These are phyloP conservation scores for Hysterium pulicare DNA, from an alignment of 2,329 filamentous ascomycete genomes.

Conservation along the genomic window DNA sequence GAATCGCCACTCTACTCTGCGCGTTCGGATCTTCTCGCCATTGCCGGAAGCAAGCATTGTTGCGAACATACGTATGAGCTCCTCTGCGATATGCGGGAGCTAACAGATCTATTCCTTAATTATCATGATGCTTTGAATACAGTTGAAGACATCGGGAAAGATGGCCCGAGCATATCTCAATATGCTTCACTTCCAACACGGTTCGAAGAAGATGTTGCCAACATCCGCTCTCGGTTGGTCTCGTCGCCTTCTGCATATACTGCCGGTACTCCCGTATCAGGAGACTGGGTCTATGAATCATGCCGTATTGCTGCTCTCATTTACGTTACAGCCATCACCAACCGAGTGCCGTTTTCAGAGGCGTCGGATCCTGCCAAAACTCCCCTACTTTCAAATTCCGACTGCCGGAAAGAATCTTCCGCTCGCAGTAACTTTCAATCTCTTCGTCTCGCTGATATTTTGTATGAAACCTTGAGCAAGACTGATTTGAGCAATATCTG, in stretches of 20 bases:
- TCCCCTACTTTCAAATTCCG: constrained; percentile 8
- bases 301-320: constrained; percentile 33
- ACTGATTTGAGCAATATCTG: constrained; percentile 26
- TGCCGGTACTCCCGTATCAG: constrained; percentile 15
- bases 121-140: constrained; percentile 6
- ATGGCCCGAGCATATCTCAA: constrained; percentile 2
- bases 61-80: constrained; percentile 20
- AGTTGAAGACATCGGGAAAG: constrained; percentile 4
- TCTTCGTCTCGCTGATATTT: constrained; percentile 12
- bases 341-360: constrained; percentile 24
- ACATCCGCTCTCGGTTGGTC: constrained; percentile 16
- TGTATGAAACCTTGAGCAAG: constrained; percentile 21
- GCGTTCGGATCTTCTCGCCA: constrained; percentile 16
- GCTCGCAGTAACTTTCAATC: neutral
- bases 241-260: constrained; percentile 21
- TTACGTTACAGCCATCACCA: constrained; percentile 27
- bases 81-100: constrained; percentile 28
- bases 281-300: constrained; percentile 33
- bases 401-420: constrained; percentile 2
- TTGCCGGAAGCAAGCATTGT: constrained; percentile 19
- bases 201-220: constrained; percentile 13
- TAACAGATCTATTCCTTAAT: constrained; percentile 27
- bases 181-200: constrained; percentile 4
- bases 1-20: constrained; percentile 35
- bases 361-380: constrained; percentile 20